Evolutionary conservation across 2,329 filamentous ascomycete species (phyloP).

Genomic region (Lachnellula occidentalis): DNA sequence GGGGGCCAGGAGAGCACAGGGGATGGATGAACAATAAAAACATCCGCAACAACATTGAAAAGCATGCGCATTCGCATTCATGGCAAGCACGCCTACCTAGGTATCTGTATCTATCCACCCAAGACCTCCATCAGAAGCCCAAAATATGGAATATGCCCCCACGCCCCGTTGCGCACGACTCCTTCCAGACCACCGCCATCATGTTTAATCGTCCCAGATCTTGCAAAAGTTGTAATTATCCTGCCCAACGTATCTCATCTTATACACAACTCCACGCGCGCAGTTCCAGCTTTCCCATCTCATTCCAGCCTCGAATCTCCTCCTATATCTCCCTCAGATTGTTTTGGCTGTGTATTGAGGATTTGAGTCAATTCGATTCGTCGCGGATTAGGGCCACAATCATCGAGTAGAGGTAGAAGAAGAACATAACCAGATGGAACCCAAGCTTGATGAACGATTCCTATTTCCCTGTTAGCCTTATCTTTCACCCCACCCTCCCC

Average conservation of each 20-base stretch:
- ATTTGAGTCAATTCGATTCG: slow-evolving; percentile 67
- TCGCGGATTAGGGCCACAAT: slow-evolving; percentile 87
- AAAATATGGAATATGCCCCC: slow-evolving; percentile 14
- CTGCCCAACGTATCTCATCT: slow-evolving; percentile 11
- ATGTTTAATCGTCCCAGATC: slow-evolving; percentile 23
- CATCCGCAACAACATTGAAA: slow-evolving; percentile 15
- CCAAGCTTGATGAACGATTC: slow-evolving; percentile 99
- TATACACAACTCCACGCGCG: slow-evolving; percentile 5
- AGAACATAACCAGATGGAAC: slow-evolving; percentile 99
- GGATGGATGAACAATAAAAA: slow-evolving; percentile 1
- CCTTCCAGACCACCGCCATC: slow-evolving; percentile 13
- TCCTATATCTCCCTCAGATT: slow-evolving; percentile 17
- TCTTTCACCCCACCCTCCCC: slow-evolving; percentile 1
- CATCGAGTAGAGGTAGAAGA: slow-evolving; percentile 91
- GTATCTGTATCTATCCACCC: slow-evolving; percentile 23
- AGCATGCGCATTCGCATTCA: slow-evolving; percentile 16
- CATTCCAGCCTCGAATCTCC: background rate
- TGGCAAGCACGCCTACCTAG: slow-evolving; percentile 13
- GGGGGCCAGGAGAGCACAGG: background rate
- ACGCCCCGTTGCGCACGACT: slow-evolving; percentile 17
- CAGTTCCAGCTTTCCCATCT: slow-evolving; percentile 1
- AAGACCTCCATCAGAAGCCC: slow-evolving; percentile 14
- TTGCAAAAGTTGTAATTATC: slow-evolving; percentile 19
- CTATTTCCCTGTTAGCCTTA: slow-evolving; percentile 39
- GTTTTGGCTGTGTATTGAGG: slow-evolving; percentile 22